Percentiles rank a stretch among this genome's conserved stretches.
phyloP scores from a whole-genome alignment of 139 green algal genomes.

The Spirogloea muscicola region DNA sequence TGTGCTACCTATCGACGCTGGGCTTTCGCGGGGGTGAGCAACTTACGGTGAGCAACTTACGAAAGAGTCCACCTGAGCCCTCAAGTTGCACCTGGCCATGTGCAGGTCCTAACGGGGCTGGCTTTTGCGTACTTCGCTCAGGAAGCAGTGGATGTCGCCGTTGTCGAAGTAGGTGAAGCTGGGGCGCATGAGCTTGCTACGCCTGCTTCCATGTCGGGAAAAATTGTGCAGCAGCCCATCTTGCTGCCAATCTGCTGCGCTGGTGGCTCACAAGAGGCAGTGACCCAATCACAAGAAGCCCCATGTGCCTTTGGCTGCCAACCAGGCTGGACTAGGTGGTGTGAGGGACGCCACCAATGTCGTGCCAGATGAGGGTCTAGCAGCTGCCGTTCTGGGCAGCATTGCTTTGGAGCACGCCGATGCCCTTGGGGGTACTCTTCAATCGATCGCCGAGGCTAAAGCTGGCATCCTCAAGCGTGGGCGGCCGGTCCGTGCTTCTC shows the following conservation, averaged over 20 bases:
- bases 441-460: conserved; percentile 35
- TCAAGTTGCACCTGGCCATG: no score
- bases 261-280: not conserved
- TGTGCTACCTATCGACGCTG: not conserved
- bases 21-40: no score
- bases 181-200: not conserved
- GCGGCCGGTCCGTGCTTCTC: conserved; percentile 16
- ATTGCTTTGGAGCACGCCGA: conserved; percentile 27
- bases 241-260: not conserved
- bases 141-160: conserved; percentile 34
- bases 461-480: conserved; percentile 39
- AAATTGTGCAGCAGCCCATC: not conserved
- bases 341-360: conserved; percentile 45
- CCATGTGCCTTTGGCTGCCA: not conserved
- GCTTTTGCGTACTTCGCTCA: conserved; percentile 34
- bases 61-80: no score
- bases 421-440: conserved; percentile 24
- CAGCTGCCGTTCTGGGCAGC: conserved; percentile 21
- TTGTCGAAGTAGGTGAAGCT: conserved; percentile 44
- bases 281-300: not conserved
- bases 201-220: not conserved
- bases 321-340: conserved; percentile 36
- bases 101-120: conserved; percentile 42
- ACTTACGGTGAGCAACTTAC: no score
- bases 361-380: conserved; percentile 13